Evolutionary conservation across 2,329 filamentous ascomycete species (phyloP).

Genomic region (Clonostachys byssicola): DNA sequence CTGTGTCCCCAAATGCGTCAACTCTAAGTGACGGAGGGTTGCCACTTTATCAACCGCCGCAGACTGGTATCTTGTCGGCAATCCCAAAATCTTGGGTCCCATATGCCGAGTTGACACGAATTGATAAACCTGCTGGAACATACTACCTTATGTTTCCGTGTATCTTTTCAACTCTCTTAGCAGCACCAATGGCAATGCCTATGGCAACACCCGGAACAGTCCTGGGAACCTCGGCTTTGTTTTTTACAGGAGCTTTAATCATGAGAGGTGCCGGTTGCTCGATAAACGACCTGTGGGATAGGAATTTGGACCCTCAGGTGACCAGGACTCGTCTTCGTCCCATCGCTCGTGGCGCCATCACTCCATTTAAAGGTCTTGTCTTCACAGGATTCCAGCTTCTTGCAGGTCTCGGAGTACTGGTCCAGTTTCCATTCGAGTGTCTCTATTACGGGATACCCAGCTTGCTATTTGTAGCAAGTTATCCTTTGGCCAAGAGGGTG

Average conservation of each 20-base stretch:
- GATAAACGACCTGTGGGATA: constrained; percentile 89
- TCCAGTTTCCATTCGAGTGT: constrained; percentile 72
- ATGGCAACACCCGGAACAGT: constrained; percentile 57
- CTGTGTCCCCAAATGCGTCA: background rate
- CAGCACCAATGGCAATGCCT: constrained; percentile 64
- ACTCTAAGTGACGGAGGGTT: no score
- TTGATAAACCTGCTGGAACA: constrained; percentile 78
- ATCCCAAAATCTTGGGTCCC: constrained; percentile 70
- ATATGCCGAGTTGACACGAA: constrained; percentile 75
- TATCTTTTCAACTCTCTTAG: constrained; percentile 78
- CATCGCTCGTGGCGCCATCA: constrained; percentile 74
- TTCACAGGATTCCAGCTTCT: constrained; percentile 75
- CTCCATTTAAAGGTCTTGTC: constrained; percentile 64
- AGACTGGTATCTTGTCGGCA: constrained; percentile 63
- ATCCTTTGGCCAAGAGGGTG: constrained; percentile 80
- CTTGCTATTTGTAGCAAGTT: constrained; percentile 67
- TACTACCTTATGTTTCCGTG: constrained; percentile 86
- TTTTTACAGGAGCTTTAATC: constrained; percentile 72
- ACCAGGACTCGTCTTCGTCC: constrained; percentile 72
- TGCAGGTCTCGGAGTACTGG: constrained; percentile 65
- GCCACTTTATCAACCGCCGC: constrained; percentile 61
- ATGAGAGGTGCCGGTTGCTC: constrained; percentile 88
- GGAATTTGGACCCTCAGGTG: constrained; percentile 80
- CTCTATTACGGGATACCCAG: constrained; percentile 76
- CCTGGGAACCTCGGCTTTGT: constrained; percentile 61